Evolutionary conservation across 352 stramenopile species (phyloP), one percentile per base, ranked within the genome.

Genomic region (Phytopythium litorale): DNA sequence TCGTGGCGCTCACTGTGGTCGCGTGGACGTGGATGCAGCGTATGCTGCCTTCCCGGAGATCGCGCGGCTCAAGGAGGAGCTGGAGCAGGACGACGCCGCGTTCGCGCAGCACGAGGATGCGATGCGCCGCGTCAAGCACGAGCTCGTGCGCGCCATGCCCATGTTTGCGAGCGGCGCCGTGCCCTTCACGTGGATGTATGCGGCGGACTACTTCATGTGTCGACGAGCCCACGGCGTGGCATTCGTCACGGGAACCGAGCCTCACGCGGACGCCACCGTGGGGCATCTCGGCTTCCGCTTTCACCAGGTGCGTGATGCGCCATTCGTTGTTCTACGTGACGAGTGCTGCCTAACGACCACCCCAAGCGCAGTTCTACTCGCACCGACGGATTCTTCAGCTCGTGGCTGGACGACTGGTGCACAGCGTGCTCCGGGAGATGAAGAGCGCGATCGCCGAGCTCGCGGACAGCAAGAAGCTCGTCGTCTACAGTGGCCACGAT

Each of bases 401-500:
- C 43, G 82, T 93, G 37, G 81, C 75, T 18, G 79, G 80, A 8
- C 68, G 72, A 7, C 65, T 94, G 35, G 79, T 90, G 65, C 67
- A 86, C 42, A 78, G 88, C 30, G 72, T 88, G 18, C 70, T 89
- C 7, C 60, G 65, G 33, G 77, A 91, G 78, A 87, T 89, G 70
- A 61, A 87, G 67, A 69, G 69, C 28, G 58, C 63, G 25, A 53
- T 79, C 1, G 66, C 35, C 53, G 69, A 69, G 18, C 60, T 77
- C 56, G 40, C 18, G n/a, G 66, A 74, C 55, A 72, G 58, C 50
- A 87, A 88, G 65, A 79, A 72, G 49, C 65, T 94, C 32, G 63
- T 91, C 42, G 67, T 92, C 25, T 95, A 93, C 74, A 93, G 84
- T 54, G 86, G 86, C 35, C 86, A 95, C 62, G 86, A 95, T 60